These are phyloP conservation scores for Cordyceps farinosa DNA, from an alignment of 2,329 filamentous ascomycete genomes.

Conservation along the genomic window DNA sequence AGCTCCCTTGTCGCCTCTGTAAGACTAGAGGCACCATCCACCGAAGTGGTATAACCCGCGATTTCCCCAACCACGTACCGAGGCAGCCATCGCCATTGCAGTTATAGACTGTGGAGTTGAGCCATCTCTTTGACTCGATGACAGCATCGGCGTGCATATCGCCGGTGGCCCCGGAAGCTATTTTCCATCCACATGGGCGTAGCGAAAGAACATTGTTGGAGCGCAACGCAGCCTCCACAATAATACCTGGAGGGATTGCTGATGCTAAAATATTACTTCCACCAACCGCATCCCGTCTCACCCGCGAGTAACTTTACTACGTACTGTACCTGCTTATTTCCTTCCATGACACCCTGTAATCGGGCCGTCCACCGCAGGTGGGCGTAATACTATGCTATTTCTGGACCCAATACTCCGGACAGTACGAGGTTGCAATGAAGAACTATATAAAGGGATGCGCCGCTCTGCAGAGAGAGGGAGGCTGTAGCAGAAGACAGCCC, in stretches of 20 bases:
- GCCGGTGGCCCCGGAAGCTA: neutral
- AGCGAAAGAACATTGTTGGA: neutral
- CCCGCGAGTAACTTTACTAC: neutral
- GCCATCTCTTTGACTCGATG: neutral
- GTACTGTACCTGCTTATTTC: neutral
- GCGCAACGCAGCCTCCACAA: neutral
- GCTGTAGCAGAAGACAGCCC: neutral
- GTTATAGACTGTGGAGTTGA: neutral
- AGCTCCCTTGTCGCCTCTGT: neutral
- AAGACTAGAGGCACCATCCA: neutral
- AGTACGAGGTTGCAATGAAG: too few species aligned
- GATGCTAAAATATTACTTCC: constrained; percentile 17
- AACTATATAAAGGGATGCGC: neutral
- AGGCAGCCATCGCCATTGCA: neutral
- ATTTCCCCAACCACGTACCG: neutral
- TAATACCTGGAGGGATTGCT: neutral
- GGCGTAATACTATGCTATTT: neutral
- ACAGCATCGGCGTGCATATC: neutral
- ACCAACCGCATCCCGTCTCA: constrained; percentile 10
- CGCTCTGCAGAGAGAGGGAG: neutral
- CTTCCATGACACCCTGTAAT: constrained; percentile 10
- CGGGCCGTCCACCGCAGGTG: constrained; percentile 2
- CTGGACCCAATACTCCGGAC: neutral
- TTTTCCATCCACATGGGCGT: neutral
- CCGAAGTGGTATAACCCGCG: neutral